Evolutionary conservation across 257 asterid species (phyloP), one percentile per base, ranked within the genome.

Genomic region (Fraxinus excelsior): DNA sequence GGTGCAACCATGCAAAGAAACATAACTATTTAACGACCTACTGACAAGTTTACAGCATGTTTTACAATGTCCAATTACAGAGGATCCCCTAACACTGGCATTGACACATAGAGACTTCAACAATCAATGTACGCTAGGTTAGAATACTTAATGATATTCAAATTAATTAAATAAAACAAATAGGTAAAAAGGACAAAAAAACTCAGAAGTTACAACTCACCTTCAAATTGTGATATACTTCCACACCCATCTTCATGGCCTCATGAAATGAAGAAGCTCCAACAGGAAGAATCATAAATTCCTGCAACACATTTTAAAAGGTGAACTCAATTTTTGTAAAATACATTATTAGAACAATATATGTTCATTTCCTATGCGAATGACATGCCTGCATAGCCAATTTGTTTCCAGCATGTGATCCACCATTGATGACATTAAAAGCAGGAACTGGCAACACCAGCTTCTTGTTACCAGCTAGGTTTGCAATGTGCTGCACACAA

Each of bases 181-280:
- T 13, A 6, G 23, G 64, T 65, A 38, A 34, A 67, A 26, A 38
- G 12, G 58, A 64, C 21, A 1, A 25, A 67, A 3, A 2, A 10
- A 79, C 29, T 28, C 38, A 76, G 64, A 35, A 60, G 14, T 37
- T 16, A 32, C 0, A 13, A 40, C 86, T 73, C 80, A 87, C 99
- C 98, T 95, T 95, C 91, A 93, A 81, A 83, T 91, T 76, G 91
- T 95, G 99, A 77, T 93, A 95, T 37, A 93, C 97, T 93, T 95
- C 99, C 10, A 92, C 97, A 16, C 98, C 99, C 98, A 95, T 95
- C 91, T 93, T 95, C 99, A 95, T 95, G 81, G 99, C 96, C 83
- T 95, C 98, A 90, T 89, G 89, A 83, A 95, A 95, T 66, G 90
- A 85, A 80, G 97, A 76, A 86, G 99, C 99, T 75, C 99, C 99